Conservation (phyloP, 2,329 filamentous ascomycete genomes). For the Beauveria bassiana region DNA sequence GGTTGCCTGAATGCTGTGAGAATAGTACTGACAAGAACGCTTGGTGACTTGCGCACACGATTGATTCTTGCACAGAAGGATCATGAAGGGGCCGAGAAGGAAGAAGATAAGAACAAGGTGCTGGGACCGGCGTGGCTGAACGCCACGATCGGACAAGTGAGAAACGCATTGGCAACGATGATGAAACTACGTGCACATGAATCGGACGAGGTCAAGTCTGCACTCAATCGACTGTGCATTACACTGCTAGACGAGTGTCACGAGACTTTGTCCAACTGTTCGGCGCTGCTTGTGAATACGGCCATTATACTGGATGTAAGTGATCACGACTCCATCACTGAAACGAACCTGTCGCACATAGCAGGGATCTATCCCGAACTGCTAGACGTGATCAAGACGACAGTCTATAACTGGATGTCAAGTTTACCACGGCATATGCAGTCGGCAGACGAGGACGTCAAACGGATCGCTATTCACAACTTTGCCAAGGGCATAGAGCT, state of each 20-base stretch:
- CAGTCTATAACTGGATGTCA: conserved; percentile 72
- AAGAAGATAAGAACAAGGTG: conserved; percentile 24
- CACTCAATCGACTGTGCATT: conserved; percentile 65
- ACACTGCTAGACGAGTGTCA: conserved; percentile 72
- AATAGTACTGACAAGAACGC: conserved; percentile 43
- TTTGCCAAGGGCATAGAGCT: conserved; percentile 67
- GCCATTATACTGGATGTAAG: conserved; percentile 60
- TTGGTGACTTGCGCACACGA: conserved; percentile 50
- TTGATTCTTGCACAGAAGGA: conserved; percentile 33
- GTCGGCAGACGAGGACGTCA: conserved; percentile 70
- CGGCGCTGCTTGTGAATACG: conserved; percentile 70
- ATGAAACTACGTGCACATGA: conserved; percentile 67
- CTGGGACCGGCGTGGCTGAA: conserved; percentile 60
- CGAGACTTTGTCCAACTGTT: conserved; percentile 60
- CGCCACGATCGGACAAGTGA: conserved; percentile 73
- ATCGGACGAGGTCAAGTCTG: conserved; percentile 57
- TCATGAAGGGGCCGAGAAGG: conserved; percentile 17
- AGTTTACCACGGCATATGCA: conserved; percentile 79
- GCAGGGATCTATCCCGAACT: conserved; percentile 55
- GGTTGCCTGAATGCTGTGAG: conserved; percentile 52
- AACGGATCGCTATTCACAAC: conserved; percentile 64
- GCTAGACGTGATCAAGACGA: conserved; percentile 57
- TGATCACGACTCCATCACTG: conserved; percentile 29
- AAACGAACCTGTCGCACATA: conserved; percentile 52
- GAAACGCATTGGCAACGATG: conserved; percentile 70